Percentiles rank a stretch among this genome's conserved stretches.
Evolutionary conservation across 352 stramenopile genomes (phyloP).

Genomic region (Globisporangium paddicum): DNA sequence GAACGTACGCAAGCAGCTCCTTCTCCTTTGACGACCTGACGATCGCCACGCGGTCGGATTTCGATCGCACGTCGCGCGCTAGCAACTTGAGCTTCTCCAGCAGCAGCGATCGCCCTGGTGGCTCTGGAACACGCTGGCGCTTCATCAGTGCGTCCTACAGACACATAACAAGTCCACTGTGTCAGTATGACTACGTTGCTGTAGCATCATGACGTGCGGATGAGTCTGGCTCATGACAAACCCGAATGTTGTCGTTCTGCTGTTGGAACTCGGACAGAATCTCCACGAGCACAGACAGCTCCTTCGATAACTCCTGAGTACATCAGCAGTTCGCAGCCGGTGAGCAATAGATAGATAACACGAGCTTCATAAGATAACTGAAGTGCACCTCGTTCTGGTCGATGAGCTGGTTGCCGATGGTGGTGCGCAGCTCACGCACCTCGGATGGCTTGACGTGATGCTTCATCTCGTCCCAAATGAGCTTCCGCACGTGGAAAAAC

Average conservation of each 20-base stretch:
- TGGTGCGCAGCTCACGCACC: constrained; percentile 51
- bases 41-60: constrained; percentile 11
- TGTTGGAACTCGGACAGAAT: constrained; percentile 79
- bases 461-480: constrained; percentile 78
- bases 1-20: constrained; percentile 60
- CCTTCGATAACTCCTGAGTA: constrained; percentile 40
- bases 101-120: constrained; percentile 54
- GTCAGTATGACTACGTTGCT: neutral
- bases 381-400: constrained; percentile 54
- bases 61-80: constrained; percentile 28
- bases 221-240: constrained; percentile 17
- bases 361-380: neutral
- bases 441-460: constrained; percentile 44
- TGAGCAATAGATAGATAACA: neutral
- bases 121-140: constrained; percentile 48
- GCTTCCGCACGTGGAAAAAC: constrained; percentile 60
- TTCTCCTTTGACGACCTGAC: constrained; percentile 35
- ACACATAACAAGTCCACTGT: neutral
- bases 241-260: constrained; percentile 71
- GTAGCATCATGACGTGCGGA: neutral
- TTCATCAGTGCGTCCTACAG: constrained; percentile 50
- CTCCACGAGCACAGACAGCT: constrained; percentile 58
- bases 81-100: constrained; percentile 75
- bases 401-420: constrained; percentile 58
- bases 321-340: neutral